phyloP scores from a whole-genome alignment of 169 alveolate species.

The Plasmodium coatneyi region DNA sequence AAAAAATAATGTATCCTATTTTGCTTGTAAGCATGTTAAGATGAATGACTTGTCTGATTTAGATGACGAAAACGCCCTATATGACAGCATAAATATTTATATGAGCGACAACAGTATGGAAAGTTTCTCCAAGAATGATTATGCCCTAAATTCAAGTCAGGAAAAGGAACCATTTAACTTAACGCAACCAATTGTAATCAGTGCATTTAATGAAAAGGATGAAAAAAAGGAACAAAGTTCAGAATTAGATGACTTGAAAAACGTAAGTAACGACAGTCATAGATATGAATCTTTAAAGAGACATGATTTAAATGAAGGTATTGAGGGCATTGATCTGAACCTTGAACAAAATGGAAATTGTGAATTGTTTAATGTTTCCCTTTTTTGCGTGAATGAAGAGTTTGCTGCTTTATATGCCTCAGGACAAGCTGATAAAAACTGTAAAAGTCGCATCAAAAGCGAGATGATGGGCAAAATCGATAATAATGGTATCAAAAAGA shows the following conservation, averaged over 20 bases:
- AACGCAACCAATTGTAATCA: constrained; percentile 12
- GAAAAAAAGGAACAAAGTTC: not conserved
- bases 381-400: not conserved
- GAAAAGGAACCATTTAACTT: constrained; percentile 16
- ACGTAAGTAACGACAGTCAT: not conserved
- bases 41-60: constrained; percentile 32
- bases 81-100: constrained; percentile 55
- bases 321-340: not conserved
- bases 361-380: constrained; percentile 7
- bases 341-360: constrained; percentile 9
- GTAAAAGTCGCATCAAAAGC: not conserved
- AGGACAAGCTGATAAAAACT: constrained; percentile 12
- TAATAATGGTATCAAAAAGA: not conserved
- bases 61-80: constrained; percentile 41
- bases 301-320: constrained; percentile 2
- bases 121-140: constrained; percentile 11
- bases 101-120: constrained; percentile 43
- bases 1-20: constrained; percentile 46
- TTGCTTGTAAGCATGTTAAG: constrained; percentile 59
- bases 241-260: not conserved
- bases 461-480: constrained; percentile 3
- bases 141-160: not conserved
- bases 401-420: not conserved
- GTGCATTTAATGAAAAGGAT: constrained; percentile 3
- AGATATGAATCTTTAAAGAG: constrained; percentile 1